Conservation (phyloP, 2,329 filamentous ascomycete species). For the Talaromyces sp. region DNA sequence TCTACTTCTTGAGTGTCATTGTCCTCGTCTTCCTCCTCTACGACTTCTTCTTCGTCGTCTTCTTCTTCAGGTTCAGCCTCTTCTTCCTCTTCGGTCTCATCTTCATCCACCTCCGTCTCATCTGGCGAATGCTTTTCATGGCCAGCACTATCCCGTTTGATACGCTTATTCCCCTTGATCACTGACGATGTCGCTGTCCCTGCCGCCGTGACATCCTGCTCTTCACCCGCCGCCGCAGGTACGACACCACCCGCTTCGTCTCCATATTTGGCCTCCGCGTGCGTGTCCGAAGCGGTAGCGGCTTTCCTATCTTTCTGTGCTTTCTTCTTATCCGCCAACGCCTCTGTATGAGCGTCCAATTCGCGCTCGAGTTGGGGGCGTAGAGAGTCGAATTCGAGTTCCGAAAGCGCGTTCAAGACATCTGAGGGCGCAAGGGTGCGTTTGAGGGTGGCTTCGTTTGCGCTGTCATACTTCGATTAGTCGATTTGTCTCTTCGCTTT, state of each 20-base stretch:
- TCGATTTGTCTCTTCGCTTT: background rate
- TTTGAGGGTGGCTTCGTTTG: slow-evolving; percentile 60
- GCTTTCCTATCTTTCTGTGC: slow-evolving; percentile 45
- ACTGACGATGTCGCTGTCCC: background rate
- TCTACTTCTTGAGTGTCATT: slow-evolving; percentile 27
- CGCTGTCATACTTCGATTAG: slow-evolving; percentile 38
- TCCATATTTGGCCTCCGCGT: slow-evolving; percentile 21
- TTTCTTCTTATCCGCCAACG: slow-evolving; percentile 31
- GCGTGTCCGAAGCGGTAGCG: slow-evolving; percentile 32
- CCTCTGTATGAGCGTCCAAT: slow-evolving; percentile 47
- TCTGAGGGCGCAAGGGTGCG: slow-evolving; percentile 61
- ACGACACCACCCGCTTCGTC: background rate
- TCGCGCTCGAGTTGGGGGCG: slow-evolving; percentile 57
- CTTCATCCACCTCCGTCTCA: slow-evolving; percentile 24
- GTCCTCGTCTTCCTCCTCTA: slow-evolving; percentile 24
- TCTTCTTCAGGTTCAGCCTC: slow-evolving; percentile 17
- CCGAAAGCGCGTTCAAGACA: slow-evolving; percentile 57
- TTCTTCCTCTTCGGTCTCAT: slow-evolving; percentile 18
- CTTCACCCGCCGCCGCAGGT: slow-evolving; percentile 19
- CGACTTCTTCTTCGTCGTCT: slow-evolving; percentile 21
- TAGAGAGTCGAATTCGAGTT: slow-evolving; percentile 61
- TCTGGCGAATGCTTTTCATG: slow-evolving; percentile 26
- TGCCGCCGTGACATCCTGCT: slow-evolving; percentile 16
- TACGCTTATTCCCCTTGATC: slow-evolving; percentile 6
- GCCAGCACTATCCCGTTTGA: slow-evolving; percentile 23